phyloP scores from a whole-genome alignment of 164 flowering plant genomes.

The Platanus orientalis region DNA sequence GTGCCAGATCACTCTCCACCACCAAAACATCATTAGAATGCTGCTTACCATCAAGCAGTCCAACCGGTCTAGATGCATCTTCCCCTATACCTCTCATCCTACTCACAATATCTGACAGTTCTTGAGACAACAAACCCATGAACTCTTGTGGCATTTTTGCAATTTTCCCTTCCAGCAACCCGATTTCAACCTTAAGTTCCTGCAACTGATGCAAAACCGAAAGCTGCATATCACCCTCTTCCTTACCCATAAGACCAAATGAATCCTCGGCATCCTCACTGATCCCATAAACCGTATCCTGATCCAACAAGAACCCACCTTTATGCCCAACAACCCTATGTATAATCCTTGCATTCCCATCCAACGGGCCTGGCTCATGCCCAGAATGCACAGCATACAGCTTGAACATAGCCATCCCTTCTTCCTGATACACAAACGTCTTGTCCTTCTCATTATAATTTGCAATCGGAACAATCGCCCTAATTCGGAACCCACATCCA shows the following conservation, averaged over 20 bases:
- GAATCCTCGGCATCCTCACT: conserved; percentile 67
- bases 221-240: conserved; percentile 54
- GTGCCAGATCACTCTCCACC: conserved; percentile 68
- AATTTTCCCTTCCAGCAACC: conserved; percentile 60
- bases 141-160: conserved; percentile 51
- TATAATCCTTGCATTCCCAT: conserved; percentile 97
- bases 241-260: conserved; percentile 57
- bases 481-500: conserved; percentile 94
- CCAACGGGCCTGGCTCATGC: conserved; percentile 95
- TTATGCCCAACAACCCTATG: conserved; percentile 90
- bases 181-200: conserved; percentile 65
- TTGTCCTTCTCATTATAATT: conserved; percentile 97
- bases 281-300: conserved; percentile 66
- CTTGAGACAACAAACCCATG: conserved; percentile 62
- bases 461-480: conserved; percentile 91
- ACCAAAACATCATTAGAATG: conserved; percentile 68
- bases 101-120: conserved; percentile 59
- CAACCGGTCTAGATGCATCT: conserved; percentile 46
- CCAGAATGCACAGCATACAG: conserved; percentile 94
- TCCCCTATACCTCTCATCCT: conserved; percentile 65
- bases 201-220: conserved; percentile 73
- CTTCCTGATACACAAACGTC: conserved; percentile 91
- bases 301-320: conserved; percentile 66
- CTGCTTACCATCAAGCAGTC: conserved; percentile 45
- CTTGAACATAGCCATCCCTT: conserved; percentile 88